Percentiles rank a stretch among this genome's conserved stretches.
Evolutionary conservation across 805 yeast species (phyloP).

Genomic region (Ogataea philodendri): DNA sequence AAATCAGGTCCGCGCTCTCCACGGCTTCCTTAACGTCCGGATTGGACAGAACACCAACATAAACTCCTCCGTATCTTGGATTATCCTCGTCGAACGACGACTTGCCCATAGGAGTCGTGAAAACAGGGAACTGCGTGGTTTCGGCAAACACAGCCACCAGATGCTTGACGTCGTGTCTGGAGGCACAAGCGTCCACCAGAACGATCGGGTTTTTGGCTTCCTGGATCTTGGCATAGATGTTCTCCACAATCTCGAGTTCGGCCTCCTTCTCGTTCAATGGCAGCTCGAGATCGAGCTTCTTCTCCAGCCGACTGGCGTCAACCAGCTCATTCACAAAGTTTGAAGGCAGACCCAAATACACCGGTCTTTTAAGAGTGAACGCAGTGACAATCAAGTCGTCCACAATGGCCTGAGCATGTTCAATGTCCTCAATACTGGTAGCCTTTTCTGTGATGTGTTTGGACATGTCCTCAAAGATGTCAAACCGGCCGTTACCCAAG

Average conservation of each 20-base stretch:
- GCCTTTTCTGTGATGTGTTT: slow-evolving; percentile 66
- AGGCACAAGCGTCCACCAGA: slow-evolving; percentile 84
- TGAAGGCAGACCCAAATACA: slow-evolving; percentile 79
- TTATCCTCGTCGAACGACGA: slow-evolving; percentile 71
- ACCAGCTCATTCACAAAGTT: slow-evolving; percentile 69
- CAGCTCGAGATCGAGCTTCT: slow-evolving; percentile 62
- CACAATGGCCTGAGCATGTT: slow-evolving; percentile 64
- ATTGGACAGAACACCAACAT: slow-evolving; percentile 75
- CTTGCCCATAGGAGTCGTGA: slow-evolving; percentile 90
- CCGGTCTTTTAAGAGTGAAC: slow-evolving; percentile 72
- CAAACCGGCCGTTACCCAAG: slow-evolving; percentile 78
- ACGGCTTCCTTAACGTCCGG: slow-evolving; percentile 72
- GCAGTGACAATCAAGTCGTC: slow-evolving; percentile 76
- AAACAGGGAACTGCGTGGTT: slow-evolving; percentile 74
- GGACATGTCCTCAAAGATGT: slow-evolving; percentile 78
- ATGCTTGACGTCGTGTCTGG: slow-evolving; percentile 67
- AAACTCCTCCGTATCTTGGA: slow-evolving; percentile 78
- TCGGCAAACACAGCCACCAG: slow-evolving; percentile 63
- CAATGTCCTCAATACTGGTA: slow-evolving; percentile 60
- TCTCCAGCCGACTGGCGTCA: slow-evolving; percentile 53
- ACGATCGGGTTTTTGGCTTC: slow-evolving; percentile 68
- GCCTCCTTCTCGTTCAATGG: slow-evolving; percentile 58
- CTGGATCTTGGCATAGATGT: slow-evolving; percentile 49
- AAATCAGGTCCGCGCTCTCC: slow-evolving; percentile 69
- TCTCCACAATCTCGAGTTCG: slow-evolving; percentile 60